Conservation (phyloP, 441 rosid genomes). For the Erodium moschatum region DNA sequence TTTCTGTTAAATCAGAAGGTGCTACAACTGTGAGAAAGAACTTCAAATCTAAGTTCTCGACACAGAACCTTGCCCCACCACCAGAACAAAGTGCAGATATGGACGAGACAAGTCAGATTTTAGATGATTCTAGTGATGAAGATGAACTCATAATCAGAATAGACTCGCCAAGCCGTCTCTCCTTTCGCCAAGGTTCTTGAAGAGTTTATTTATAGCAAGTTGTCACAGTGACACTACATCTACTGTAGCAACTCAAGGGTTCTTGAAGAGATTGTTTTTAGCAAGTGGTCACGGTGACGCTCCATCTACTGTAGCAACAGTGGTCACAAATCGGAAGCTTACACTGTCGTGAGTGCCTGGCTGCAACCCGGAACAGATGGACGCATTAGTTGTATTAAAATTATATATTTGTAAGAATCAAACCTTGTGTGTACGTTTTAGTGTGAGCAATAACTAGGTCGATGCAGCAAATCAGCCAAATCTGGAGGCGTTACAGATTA, state of each 20-base stretch:
- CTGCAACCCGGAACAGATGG: not conserved
- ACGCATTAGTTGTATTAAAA: not conserved
- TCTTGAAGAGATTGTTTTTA: no score
- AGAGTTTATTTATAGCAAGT: constrained; percentile 16
- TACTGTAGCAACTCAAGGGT: no score
- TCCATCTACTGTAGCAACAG: no score
- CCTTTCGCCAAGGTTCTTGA: constrained; percentile 35
- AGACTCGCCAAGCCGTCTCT: constrained; percentile 62
- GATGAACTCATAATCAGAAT: constrained; percentile 51
- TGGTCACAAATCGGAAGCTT: not conserved
- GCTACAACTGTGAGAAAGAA: constrained; percentile 28
- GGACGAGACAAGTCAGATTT: constrained; percentile 18
- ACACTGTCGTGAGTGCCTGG: not conserved
- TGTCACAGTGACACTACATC: no score
- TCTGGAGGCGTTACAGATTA: not conserved
- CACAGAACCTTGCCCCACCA: constrained; percentile 16
- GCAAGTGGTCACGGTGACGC: no score
- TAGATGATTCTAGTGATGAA: constrained; percentile 47
- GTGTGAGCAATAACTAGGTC: not conserved
- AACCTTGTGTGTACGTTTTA: not conserved
- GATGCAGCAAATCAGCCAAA: not conserved
- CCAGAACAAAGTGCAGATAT: constrained; percentile 15
- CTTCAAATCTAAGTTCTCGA: constrained; percentile 18
- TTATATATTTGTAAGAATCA: not conserved
- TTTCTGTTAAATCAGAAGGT: constrained; percentile 47